Percentiles rank a stretch among this genome's conserved stretches.
These are phyloP conservation scores for Achaetomiella virescens DNA, from an alignment of 495 filamentous ascomycete species.

Conservation along the genomic window DNA sequence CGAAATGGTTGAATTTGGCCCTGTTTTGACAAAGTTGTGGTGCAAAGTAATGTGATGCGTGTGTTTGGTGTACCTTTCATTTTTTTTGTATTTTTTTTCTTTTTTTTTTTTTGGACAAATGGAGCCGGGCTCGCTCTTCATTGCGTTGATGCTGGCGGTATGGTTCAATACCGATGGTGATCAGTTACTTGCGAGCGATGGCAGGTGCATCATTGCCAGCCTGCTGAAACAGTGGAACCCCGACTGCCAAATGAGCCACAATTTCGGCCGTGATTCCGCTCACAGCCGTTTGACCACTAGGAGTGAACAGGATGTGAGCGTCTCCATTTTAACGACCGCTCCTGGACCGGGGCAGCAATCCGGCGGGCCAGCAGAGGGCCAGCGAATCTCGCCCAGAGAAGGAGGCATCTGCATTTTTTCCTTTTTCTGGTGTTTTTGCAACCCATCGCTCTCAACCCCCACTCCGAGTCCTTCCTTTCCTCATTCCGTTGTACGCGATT, in stretches of 20 bases:
- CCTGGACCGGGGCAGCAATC: conserved; percentile 1
- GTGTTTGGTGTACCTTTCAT: too few relatives aligned
- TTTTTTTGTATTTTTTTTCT: too few relatives aligned
- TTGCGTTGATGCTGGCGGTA: too few relatives aligned
- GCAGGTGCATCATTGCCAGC: too few relatives aligned
- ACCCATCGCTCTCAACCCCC: conserved; percentile 9
- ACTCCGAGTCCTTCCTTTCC: conserved; percentile 3
- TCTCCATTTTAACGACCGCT: conserved; percentile 5
- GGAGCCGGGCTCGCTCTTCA: too few relatives aligned
- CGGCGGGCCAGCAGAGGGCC: not conserved
- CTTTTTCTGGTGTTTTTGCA: conserved; percentile 5
- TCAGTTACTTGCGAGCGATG: too few relatives aligned
- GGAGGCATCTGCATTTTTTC: conserved; percentile 10
- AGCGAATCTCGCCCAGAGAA: conserved; percentile 8
- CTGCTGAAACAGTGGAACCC: too few relatives aligned
- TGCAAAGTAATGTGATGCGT: too few relatives aligned
- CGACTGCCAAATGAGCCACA: not conserved
- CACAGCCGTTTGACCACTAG: not conserved
- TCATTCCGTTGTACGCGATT: conserved; percentile 4
- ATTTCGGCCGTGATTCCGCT: conserved; percentile 6
- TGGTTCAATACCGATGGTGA: too few relatives aligned
- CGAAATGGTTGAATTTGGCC: too few relatives aligned
- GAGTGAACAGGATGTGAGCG: not conserved
- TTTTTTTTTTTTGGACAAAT: too few relatives aligned
- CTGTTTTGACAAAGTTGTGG: too few relatives aligned